Conservation (phyloP, 345 rosid genomes). For the Hibiscus trionum region DNA sequence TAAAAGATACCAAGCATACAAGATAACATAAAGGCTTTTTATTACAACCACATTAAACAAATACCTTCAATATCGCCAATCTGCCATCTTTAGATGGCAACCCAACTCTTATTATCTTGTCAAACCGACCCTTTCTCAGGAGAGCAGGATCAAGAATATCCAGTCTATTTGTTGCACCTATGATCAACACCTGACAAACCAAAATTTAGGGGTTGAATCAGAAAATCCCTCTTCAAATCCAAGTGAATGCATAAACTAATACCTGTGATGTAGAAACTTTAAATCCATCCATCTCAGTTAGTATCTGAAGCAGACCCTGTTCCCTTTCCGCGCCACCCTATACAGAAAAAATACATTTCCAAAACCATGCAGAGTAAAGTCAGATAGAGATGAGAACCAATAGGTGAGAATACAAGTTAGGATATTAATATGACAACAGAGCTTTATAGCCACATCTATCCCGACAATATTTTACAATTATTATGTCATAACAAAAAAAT, state of each 20-base stretch:
- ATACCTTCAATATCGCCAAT: constrained; percentile 81
- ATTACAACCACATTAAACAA: not conserved
- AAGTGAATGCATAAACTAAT: constrained; percentile 14
- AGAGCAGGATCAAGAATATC: constrained; percentile 97
- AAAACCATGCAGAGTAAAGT: constrained; percentile 8
- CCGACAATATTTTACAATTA: not conserved
- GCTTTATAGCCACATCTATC: not conserved
- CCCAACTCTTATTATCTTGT: constrained; percentile 92
- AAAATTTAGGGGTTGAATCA: constrained; percentile 22
- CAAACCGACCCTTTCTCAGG: constrained; percentile 94
- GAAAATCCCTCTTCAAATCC: constrained; percentile 3
- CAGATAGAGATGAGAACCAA: not conserved
- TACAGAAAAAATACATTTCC: constrained; percentile 16
- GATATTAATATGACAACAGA: not conserved
- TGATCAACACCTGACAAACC: constrained; percentile 66
- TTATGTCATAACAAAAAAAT: not conserved
- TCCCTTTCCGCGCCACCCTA: constrained; percentile 99
- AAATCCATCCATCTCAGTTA: constrained; percentile 98
- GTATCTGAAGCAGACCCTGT: constrained; percentile 94
- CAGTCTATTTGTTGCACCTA: constrained; percentile 95
- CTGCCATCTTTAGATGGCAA: constrained; percentile 91
- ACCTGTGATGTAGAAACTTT: constrained; percentile 87
- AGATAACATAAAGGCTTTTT: constrained; percentile 8
- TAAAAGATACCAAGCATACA: constrained; percentile 2
- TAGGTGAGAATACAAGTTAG: not conserved